Evolutionary conservation across 768 basidiomycete genomes (phyloP), one percentile per base, ranked within the genome.

Genomic region (Lanmaoa pseudosensibilis): DNA sequence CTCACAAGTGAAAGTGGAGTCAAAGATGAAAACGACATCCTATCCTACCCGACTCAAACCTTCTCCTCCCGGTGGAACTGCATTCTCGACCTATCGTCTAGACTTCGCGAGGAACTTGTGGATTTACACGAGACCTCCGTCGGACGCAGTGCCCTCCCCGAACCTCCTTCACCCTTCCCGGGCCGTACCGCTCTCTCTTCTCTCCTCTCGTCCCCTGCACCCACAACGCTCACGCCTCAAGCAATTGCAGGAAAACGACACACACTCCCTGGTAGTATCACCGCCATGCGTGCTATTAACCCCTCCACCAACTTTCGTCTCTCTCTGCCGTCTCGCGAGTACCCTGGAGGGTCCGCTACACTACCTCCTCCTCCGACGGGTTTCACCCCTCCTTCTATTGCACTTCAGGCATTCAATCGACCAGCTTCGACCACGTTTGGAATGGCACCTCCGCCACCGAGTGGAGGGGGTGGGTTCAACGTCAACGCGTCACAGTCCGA

Each of bases 1-100:
- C 47, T 77, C 18, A 50, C 73, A 5, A 57, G 66, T 19, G 63
- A 64, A 4, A 57, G 66, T 19, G 63, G 64, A 37, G 61, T 27
- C 39, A 61, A 60, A 9, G 58, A 51, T 40, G 62, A 58, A 47
- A 62, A 65, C 32, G 45, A 62, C 5, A 23, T 34, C 36, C 23
- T 66, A 8, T 59, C 68, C 1, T 91, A 85, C 61, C 92, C 89
- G 0, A 92, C 94, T 9, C 75, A 74, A 13, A 78, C 83, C 0
- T 97, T 94, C 70, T 83, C 86, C 0, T 94, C 94, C 1, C 78
- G 87, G 32, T 97, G 94, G 94, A 96, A 92, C 61, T 94, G 92
- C 61, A 77, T 91, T 2, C 83, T 97, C 19, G 92, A 95, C 69
- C 78, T 97, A n/a, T 74, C 81, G 2, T 65, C 80, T 3, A 70